Evolutionary conservation across 148 eudicot genomes (phyloP).

Genomic region (Rhododendron ovatum): DNA sequence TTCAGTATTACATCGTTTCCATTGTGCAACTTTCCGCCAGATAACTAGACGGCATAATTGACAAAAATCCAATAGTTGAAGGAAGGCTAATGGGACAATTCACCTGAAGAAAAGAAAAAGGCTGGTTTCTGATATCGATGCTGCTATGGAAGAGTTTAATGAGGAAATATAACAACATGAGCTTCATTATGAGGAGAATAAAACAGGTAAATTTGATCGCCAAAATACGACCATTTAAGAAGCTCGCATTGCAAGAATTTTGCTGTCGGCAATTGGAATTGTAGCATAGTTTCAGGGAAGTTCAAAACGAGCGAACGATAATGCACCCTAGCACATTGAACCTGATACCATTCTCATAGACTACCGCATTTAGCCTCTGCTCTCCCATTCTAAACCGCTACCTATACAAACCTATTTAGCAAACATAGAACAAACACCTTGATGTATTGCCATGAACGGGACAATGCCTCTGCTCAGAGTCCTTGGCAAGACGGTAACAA

Average conservation of each 20-base stretch:
- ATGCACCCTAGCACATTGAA: neutral
- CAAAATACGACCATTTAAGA: neutral
- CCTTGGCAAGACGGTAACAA: slow-evolving; percentile 69
- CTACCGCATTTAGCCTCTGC: neutral
- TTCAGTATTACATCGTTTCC: neutral
- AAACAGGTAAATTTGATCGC: neutral
- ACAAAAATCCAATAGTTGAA: neutral
- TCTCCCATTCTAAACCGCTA: neutral
- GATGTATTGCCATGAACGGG: slow-evolving; percentile 20
- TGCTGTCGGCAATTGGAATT: neutral
- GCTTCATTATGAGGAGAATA: neutral
- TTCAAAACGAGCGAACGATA: neutral
- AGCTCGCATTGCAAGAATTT: neutral
- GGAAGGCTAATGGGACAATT: neutral
- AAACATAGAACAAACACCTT: slow-evolving; percentile 28
- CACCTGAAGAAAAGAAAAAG: neutral
- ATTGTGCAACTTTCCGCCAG: neutral
- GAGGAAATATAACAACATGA: neutral
- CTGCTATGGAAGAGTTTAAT: neutral
- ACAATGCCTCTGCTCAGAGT: slow-evolving; percentile 32
- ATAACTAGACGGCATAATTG: neutral
- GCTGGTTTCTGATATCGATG: neutral
- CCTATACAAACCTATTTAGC: neutral
- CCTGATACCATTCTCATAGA: neutral
- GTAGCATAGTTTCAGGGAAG: neutral